A percentile compares a stretch with the other conserved stretches of the same genome.
phyloP scores from a whole-genome alignment of 768 basidiomycete genomes.

The Leccinum obscurum region DNA sequence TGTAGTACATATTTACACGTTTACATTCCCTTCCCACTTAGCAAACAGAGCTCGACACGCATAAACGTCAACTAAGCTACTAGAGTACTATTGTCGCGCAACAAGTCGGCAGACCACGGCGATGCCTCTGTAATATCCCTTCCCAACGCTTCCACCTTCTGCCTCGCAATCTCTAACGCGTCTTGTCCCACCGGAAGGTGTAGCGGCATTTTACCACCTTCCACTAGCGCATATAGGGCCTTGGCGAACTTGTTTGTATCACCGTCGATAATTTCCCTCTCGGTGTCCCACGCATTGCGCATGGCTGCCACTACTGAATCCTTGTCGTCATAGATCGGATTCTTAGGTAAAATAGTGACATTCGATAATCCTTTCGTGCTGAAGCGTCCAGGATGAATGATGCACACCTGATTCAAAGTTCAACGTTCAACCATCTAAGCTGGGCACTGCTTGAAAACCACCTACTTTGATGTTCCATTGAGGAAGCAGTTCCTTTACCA shows the following conservation, averaged over 20 bases:
- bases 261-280: neutral
- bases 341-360: neutral
- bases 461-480: slow-evolving; percentile 1
- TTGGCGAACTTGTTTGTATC: slow-evolving; percentile 8
- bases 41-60: no score
- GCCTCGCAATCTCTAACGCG: neutral
- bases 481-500: neutral
- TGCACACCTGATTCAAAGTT: neutral
- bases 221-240: slow-evolving; percentile 3
- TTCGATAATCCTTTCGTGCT: neutral
- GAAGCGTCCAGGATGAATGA: neutral
- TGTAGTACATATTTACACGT: no score
- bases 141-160: neutral
- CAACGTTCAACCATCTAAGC: neutral
- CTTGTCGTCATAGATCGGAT: neutral
- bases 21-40: no score
- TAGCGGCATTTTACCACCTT: slow-evolving; percentile 2
- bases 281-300: neutral
- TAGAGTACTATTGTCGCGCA: neutral
- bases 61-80: neutral
- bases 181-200: slow-evolving; percentile 7
- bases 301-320: neutral
- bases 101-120: slow-evolving; percentile 9
- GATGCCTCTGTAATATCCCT: neutral
- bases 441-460: neutral